These are phyloP conservation scores for Amaranthus palmeri DNA, from an alignment of 148 eudicot genomes.

Conservation along the genomic window DNA sequence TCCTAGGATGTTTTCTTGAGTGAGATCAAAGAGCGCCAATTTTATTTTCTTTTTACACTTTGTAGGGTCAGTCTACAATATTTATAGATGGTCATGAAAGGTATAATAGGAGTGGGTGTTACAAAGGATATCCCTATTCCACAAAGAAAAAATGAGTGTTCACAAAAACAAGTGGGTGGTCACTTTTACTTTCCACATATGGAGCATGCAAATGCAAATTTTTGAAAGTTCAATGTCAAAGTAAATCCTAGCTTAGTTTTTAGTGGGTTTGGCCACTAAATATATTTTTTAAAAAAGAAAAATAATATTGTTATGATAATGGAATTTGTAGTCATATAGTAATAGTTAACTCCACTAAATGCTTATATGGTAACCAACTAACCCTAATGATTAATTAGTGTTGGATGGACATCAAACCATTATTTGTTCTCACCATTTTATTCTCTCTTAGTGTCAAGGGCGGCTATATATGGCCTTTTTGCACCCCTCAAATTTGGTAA, in stretches of 20 bases:
- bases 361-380: constrained; percentile 5
- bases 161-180: constrained; percentile 1
- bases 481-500: no score
- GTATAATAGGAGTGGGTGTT: not conserved
- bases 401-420: not conserved
- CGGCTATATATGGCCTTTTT: not conserved
- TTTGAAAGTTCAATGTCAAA: constrained; percentile 9
- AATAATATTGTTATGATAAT: constrained; percentile 23
- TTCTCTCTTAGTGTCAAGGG: constrained; percentile 6
- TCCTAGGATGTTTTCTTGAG: no score
- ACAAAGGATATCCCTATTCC: constrained; percentile 10
- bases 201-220: not conserved
- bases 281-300: not conserved
- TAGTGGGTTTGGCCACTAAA: constrained; percentile 23
- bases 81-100: not conserved
- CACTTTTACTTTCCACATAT: constrained; percentile 19
- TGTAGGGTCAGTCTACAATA: not conserved
- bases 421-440: not conserved
- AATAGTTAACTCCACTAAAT: constrained; percentile 36
- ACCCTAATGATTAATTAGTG: constrained; percentile 5
- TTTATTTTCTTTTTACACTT: no score
- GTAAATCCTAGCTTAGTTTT: constrained; percentile 28
- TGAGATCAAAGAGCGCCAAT: no score
- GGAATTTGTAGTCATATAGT: constrained; percentile 39
- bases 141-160: constrained; percentile 10